Evolutionary conservation across 352 stramenopile genomes (phyloP).

Genomic region (Phytophthora pseudosyringae): DNA sequence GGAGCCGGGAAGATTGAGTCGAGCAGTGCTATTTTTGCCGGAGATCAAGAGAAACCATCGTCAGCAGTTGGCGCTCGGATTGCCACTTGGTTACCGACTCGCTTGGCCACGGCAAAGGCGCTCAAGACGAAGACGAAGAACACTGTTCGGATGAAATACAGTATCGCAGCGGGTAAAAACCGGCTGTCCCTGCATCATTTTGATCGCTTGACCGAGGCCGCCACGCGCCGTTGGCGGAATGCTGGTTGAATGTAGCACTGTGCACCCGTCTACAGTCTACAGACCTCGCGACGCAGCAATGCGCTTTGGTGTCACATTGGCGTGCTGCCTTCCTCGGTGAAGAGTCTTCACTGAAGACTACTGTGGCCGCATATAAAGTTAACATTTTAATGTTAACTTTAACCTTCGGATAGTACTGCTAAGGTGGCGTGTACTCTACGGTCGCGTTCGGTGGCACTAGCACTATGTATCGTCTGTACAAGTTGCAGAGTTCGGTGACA

Average conservation of each 20-base stretch:
- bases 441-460: neutral
- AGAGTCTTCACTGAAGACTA: too few relatives aligned
- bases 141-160: constrained; percentile 5
- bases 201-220: constrained; percentile 4
- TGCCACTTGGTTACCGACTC: neutral
- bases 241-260: neutral
- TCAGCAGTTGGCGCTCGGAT: neutral
- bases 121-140: neutral
- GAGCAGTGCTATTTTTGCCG: constrained; percentile 11
- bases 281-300: neutral
- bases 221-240: neutral
- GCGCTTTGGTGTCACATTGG: neutral
- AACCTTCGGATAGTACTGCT: too few relatives aligned
- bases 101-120: constrained; percentile 1
- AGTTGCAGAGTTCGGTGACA: constrained; percentile 16
- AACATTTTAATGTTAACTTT: too few relatives aligned
- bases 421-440: too few relatives aligned
- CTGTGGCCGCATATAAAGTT: neutral
- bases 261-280: constrained; percentile 1
- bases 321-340: too few relatives aligned
- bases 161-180: constrained; percentile 1
- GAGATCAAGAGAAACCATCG: constrained; percentile 5
- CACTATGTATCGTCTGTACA: neutral
- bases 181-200: constrained; percentile 13
- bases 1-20: neutral